Base-by-base conservation (phyloP, 305 asterid genomes). In the Fraxinus ornus region DNA sequence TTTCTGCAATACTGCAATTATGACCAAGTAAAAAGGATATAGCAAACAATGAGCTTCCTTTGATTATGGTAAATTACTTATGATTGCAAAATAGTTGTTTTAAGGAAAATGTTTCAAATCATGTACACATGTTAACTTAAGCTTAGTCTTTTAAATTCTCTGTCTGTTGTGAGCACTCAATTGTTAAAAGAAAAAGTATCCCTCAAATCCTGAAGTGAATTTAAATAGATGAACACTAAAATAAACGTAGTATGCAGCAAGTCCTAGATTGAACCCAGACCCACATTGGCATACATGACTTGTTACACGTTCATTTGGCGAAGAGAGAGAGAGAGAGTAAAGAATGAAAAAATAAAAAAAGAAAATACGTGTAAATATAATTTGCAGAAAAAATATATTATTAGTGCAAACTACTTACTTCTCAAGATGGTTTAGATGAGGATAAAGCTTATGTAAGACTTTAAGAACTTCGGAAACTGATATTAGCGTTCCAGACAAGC, bases 371-470 rank as follows among this genome's bases (percentile, higher is more conserved):
- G 13, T 36, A 36, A 6, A 36, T 36, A 64, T 64, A 32, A 44
- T 44, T 44, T 10, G 17, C 17, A 3, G 57, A 57, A 57, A 57
- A 52, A 52, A 17, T 21, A 21, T 60, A 60, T 7, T 22, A 60
- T 21, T 19, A 21, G 22, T 5, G 41, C 2, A 26, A 35, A 78
- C 57, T 8, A 47, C 90, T 81, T 78, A 91, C 93, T 28, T 79
- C 5, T 72, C 17, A 7, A 87, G 85, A 75, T 81, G 49, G 35
- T 7, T 35, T 47, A 81, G 74, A 28, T 88, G 80, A 17, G 95
- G 95, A 55, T 81, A 89, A 39, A 89, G 83, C 78, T 70, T 55
- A 30, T 72, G 83, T 49, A 86, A 13, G 32, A 87, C 78, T 60
- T 79, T 76, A 82, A 84, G 5, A 26, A 71, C 15, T 57, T 82